Conservation (phyloP, 2,329 filamentous ascomycete species). For the Pseudocercospora cruenta region DNA sequence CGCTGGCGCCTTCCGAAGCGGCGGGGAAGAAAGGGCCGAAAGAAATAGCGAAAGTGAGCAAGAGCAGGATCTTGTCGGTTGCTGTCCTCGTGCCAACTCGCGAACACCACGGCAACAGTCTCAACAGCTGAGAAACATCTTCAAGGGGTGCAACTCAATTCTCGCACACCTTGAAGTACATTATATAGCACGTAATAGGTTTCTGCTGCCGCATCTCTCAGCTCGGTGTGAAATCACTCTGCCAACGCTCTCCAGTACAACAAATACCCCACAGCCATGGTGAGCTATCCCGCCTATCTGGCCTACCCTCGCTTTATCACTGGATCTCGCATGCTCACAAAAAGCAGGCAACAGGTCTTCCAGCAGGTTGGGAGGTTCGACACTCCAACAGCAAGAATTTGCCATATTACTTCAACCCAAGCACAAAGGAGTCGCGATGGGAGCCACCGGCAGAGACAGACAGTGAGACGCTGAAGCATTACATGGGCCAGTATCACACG, state of each 20-base stretch:
- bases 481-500: conserved; percentile 86
- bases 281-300: conserved; percentile 10
- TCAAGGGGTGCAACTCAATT: not conserved
- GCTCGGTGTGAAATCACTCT: not conserved
- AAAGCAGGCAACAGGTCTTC: conserved; percentile 37
- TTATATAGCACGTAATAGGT: not conserved
- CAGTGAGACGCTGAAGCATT: conserved; percentile 87
- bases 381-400: conserved; percentile 98
- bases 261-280: conserved; percentile 15
- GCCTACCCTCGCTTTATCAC: conserved; percentile 7
- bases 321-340: conserved; percentile 8
- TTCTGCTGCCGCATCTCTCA: not conserved
- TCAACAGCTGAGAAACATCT: conserved; percentile 1
- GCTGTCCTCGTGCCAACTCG: conserved; percentile 1
- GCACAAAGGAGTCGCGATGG: conserved; percentile 88
- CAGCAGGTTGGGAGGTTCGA: conserved; percentile 70
- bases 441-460: conserved; percentile 88
- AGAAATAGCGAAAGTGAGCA: not conserved
- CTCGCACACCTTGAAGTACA: not conserved
- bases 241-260: conserved; percentile 10
- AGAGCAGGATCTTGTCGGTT: not conserved
- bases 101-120: conserved; percentile 3
- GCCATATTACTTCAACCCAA: conserved; percentile 95
- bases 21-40: not conserved
- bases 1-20: not conserved